Evolutionary conservation across 108 stramenopile genomes (phyloP), one percentile per base, ranked within the genome.

Genomic region (Stephanodiscus triporus): DNA sequence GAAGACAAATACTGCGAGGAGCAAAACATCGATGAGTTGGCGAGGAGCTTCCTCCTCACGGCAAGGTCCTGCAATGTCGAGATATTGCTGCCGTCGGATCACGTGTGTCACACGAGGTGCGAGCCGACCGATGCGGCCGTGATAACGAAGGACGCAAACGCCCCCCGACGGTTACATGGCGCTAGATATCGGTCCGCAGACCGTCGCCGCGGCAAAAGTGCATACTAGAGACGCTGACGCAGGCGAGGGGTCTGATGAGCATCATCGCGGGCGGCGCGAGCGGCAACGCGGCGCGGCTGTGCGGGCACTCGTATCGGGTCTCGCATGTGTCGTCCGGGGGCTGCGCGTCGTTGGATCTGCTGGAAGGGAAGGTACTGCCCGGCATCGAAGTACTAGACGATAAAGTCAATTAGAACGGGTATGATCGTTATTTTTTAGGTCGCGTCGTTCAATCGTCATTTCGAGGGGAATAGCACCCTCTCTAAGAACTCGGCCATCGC

Each of bases 231-330:
- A 94, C 26, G 81, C 89, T n/a, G 51, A 99, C 99, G 36, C 82
- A 84, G 53, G 67, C 77, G 22, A 80, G 86, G 36, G 96, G 97
- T 9, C 64, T 81, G 55, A 77, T 95, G 30, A 94, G 93, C 55
- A 97, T 98, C 63, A 93, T 99, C 76, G 96, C 97, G 47, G 99
- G 99, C 24, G 98, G 98, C 17, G 98, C 98, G 63, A 93, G 92
- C 66, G 98, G 96, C 27, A 93, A 94, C n/a, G 96, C 97, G 38
- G 81, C 89, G 20, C 87, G 92, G 75, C 57, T 84, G 60, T 94
- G 84, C 55, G 95, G 95, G 43, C 84, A 95, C 50, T 86, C 89
- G 7, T 82, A 83, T 27, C 82, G 79, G 49, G 93, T 99, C 53
- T 85, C 85, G 48, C 96, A 99, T 72, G 91, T 99, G 16, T 95